Evolutionary conservation across 1,284 basidiomycete genomes (phyloP).

Genomic region (Fomes fomentarius): DNA sequence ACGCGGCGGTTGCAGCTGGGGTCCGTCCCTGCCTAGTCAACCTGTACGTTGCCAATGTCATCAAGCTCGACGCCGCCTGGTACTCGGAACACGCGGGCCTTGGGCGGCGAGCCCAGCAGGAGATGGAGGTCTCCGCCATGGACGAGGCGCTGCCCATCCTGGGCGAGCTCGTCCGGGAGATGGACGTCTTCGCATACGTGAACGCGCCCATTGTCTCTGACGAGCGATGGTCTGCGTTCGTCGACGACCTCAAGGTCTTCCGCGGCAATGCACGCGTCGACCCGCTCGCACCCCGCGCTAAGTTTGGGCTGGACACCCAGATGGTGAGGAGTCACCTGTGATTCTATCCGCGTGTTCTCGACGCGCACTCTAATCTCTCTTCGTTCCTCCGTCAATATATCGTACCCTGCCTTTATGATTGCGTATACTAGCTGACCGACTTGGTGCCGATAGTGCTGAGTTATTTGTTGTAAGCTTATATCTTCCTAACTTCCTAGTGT

Average conservation of each 20-base stretch:
- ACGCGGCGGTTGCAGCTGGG: slow-evolving; percentile 41
- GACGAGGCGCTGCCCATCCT: slow-evolving; percentile 33
- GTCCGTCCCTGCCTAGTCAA: slow-evolving; percentile 34
- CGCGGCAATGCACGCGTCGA: slow-evolving; percentile 24
- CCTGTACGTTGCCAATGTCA: slow-evolving; percentile 37
- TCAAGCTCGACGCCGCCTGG: slow-evolving; percentile 43
- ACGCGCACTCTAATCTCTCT: not conserved
- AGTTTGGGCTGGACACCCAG: slow-evolving; percentile 12
- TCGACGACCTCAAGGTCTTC: slow-evolving; percentile 25
- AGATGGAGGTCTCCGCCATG: slow-evolving; percentile 33
- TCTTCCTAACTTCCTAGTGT: not conserved
- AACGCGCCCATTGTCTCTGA: slow-evolving; percentile 41
- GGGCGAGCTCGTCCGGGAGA: slow-evolving; percentile 33
- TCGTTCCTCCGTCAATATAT: not conserved
- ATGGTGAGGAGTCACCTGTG: slow-evolving; percentile 30
- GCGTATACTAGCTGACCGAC: not conserved
- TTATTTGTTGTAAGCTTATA: slow-evolving; percentile 5
- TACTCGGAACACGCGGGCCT: slow-evolving; percentile 40
- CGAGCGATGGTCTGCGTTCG: slow-evolving; percentile 37
- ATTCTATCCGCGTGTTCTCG: not conserved
- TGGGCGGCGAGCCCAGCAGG: slow-evolving; percentile 23
- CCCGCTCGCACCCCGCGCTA: slow-evolving; percentile 16
- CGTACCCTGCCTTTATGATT: not conserved
- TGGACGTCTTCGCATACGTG: slow-evolving; percentile 38
- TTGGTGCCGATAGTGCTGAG: slow-evolving; percentile 1